Percentiles rank a stretch among this genome's conserved stretches.
phyloP scores from a whole-genome alignment of 179 eudicot genomes.

The Silene coronaria region DNA sequence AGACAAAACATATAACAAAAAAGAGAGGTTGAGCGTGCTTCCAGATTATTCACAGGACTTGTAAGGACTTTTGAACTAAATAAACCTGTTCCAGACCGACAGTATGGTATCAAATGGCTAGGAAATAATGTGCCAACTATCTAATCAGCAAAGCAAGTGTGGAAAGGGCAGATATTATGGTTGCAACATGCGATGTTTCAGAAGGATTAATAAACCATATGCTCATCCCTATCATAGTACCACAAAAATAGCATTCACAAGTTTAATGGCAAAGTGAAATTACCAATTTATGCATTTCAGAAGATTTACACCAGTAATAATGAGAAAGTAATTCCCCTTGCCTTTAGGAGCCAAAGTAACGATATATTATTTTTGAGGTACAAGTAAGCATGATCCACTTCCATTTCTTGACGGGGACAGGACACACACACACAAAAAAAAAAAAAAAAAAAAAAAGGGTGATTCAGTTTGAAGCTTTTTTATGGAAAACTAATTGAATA shows the following conservation, averaged over 20 bases:
- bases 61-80: neutral
- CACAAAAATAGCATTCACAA: neutral
- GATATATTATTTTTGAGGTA: neutral
- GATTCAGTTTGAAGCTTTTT: neutral
- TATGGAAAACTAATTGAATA: neutral
- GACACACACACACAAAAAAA: too few relatives aligned
- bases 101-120: neutral
- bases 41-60: neutral
- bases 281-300: constrained; percentile 1
- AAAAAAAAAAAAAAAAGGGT: neutral
- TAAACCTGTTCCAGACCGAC: neutral
- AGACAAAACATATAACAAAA: neutral
- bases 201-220: neutral
- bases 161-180: too few relatives aligned
- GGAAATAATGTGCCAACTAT: neutral
- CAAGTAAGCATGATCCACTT: neutral
- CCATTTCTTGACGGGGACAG: neutral
- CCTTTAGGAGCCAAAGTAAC: neutral
- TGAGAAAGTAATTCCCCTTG: neutral
- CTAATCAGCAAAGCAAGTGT: neutral
- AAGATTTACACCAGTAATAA: neutral
- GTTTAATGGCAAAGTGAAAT: neutral
- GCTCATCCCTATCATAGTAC: neutral
- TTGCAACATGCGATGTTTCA: too few relatives aligned
- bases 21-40: neutral